A percentile compares a stretch with the other conserved stretches of the same genome.
phyloP scores from a whole-genome alignment of 1,284 basidiomycete species.

The Heterobasidion irregulare region DNA sequence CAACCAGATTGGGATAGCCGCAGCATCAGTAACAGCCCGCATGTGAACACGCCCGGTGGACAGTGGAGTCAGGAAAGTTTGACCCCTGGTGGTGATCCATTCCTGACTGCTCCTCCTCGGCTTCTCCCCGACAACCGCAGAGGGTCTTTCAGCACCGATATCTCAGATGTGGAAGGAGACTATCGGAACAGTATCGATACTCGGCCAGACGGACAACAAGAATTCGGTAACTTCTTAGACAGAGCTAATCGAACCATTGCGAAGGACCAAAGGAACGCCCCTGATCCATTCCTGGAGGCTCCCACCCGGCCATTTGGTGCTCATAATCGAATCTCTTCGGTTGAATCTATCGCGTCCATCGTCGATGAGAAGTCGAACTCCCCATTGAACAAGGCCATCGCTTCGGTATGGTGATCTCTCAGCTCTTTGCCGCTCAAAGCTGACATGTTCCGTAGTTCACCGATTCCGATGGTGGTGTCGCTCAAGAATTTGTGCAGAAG shows the following conservation, averaged over 20 bases:
- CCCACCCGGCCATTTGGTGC: constrained; percentile 70
- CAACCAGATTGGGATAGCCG: constrained; percentile 49
- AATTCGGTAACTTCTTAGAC: constrained; percentile 75
- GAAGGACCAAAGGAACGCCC: constrained; percentile 63
- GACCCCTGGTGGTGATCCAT: constrained; percentile 30
- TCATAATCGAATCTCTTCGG: constrained; percentile 75
- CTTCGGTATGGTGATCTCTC: constrained; percentile 46
- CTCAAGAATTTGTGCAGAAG: constrained; percentile 82
- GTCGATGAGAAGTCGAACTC: constrained; percentile 86
- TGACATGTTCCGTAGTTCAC: constrained; percentile 55
- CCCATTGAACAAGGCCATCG: constrained; percentile 87
- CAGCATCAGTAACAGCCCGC: constrained; percentile 27
- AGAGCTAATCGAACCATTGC: constrained; percentile 78
- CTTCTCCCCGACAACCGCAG: constrained; percentile 28
- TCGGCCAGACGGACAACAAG: constrained; percentile 24
- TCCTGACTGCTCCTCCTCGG: constrained; percentile 24
- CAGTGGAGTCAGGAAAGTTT: constrained; percentile 52
- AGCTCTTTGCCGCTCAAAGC: neutral
- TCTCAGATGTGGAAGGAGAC: constrained; percentile 53
- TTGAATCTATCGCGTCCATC: constrained; percentile 83
- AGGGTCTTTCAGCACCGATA: constrained; percentile 37
- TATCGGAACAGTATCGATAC: constrained; percentile 21
- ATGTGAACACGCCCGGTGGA: constrained; percentile 28
- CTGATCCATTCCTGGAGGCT: constrained; percentile 78
- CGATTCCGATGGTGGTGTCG: constrained; percentile 85